A percentile compares a stretch with the other conserved stretches of the same genome.
phyloP scores from a whole-genome alignment of 192 early-diverging fungal species.

The Jimgerdemannia lactiflua region DNA sequence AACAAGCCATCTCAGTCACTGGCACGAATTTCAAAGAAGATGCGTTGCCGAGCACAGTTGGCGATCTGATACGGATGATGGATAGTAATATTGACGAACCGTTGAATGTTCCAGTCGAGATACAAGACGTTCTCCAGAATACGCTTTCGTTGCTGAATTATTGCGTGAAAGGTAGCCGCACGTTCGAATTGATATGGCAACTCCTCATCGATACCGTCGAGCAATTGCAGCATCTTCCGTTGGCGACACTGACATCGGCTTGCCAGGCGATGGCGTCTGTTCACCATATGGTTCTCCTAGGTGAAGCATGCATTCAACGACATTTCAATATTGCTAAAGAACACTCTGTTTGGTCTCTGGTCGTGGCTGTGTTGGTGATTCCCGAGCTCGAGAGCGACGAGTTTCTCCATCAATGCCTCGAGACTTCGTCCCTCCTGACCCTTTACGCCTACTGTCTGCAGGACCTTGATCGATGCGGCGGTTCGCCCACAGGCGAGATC shows the following conservation, averaged over 20 bases:
- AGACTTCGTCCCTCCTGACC: background rate
- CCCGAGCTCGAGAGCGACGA: background rate
- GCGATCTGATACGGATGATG: background rate
- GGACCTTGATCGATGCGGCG: background rate
- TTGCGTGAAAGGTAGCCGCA: background rate
- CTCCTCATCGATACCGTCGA: background rate
- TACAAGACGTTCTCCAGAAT: background rate
- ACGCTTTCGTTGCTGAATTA: background rate
- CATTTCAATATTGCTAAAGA: background rate
- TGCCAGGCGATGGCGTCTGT: background rate
- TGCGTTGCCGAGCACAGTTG: background rate
- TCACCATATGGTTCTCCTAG: background rate
- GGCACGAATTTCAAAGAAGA: background rate
- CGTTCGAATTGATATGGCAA: background rate
- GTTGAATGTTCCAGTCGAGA: background rate
- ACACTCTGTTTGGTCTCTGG: background rate
- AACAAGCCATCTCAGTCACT: background rate
- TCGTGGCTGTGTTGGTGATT: background rate
- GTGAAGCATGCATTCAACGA: background rate
- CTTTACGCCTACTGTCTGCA: background rate
- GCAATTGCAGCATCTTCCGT: background rate
- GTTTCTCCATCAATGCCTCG: conserved; percentile 1
- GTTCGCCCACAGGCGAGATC: background rate
- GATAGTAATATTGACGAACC: background rate
- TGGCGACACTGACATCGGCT: background rate